These are phyloP conservation scores for Fonsecaea pedrosoi DNA, from an alignment of 2,329 filamentous ascomycete genomes.

Conservation along the genomic window DNA sequence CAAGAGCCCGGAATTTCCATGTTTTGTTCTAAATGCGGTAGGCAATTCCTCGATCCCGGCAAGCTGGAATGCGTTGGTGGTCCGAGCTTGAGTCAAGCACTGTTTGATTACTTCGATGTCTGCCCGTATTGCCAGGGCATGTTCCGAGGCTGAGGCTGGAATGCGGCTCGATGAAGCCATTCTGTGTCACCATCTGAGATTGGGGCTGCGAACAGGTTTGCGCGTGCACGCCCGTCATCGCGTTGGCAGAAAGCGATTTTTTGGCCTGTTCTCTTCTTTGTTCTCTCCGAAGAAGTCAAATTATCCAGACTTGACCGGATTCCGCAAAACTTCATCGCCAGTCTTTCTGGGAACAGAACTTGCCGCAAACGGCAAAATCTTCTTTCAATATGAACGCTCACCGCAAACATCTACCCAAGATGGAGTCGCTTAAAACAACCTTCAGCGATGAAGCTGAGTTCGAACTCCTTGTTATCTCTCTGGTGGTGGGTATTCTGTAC, in stretches of 20 bases:
- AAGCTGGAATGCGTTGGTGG: conserved; percentile 34
- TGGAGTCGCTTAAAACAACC: conserved; percentile 31
- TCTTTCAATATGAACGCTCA: conserved; percentile 29
- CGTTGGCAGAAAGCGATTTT: neutral
- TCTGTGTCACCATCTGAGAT: conserved; percentile 33
- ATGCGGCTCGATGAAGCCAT: conserved; percentile 34
- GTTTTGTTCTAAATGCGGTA: conserved; percentile 40
- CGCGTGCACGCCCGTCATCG: neutral
- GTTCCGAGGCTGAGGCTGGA: conserved; percentile 39
- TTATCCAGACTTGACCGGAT: conserved; percentile 16
- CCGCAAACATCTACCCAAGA: conserved; percentile 30
- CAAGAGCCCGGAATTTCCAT: conserved; percentile 42
- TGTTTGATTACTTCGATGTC: conserved; percentile 39
- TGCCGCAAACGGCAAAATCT: conserved; percentile 37
- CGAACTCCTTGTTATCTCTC: conserved; percentile 12
- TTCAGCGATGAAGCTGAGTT: conserved; percentile 9
- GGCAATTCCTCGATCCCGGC: conserved; percentile 38
- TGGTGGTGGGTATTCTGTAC: neutral
- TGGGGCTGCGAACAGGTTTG: conserved; percentile 29
- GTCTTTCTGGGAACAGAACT: conserved; percentile 20
- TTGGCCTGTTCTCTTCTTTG: conserved; percentile 22
- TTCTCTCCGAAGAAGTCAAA: conserved; percentile 29
- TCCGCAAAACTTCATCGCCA: conserved; percentile 1
- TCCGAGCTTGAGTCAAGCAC: conserved; percentile 36
- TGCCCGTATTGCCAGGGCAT: conserved; percentile 42